A percentile compares a stretch with the other conserved stretches of the same genome.
phyloP scores from a whole-genome alignment of 176 grass and related monocot species.

The Zoysia japonica region DNA sequence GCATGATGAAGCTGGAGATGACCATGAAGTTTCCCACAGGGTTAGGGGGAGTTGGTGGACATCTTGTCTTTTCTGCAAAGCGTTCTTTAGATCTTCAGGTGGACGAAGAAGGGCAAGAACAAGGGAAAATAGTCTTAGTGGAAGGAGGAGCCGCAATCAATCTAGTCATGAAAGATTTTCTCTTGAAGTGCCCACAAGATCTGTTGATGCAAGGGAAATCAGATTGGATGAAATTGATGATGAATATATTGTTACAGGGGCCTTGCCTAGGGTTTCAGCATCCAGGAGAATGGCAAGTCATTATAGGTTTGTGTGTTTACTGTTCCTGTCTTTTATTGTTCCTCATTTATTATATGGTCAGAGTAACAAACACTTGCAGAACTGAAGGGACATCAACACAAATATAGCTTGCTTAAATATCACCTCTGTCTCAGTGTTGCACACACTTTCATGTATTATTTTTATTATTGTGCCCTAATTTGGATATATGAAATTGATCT shows the following conservation, averaged over 20 bases:
- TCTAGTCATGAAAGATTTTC: slow-evolving; percentile 57
- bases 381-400: background rate
- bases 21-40: slow-evolving; percentile 71
- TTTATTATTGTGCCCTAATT: background rate
- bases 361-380: background rate
- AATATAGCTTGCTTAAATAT: background rate
- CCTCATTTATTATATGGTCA: slow-evolving; percentile 1
- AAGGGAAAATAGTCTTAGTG: slow-evolving; percentile 49
- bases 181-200: slow-evolving; percentile 56
- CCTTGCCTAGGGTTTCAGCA: slow-evolving; percentile 43
- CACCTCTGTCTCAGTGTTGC: background rate
- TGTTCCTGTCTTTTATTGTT: background rate
- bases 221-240: slow-evolving; percentile 82
- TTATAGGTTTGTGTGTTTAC: slow-evolving; percentile 55
- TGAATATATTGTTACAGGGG: slow-evolving; percentile 63
- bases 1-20: slow-evolving; percentile 83
- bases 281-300: slow-evolving; percentile 53
- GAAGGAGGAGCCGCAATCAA: slow-evolving; percentile 52
- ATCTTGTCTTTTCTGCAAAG: slow-evolving; percentile 74
- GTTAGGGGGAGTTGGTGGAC: slow-evolving; percentile 79
- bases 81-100: slow-evolving; percentile 65
- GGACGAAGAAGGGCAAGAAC: slow-evolving; percentile 46
- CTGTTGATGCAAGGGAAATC: slow-evolving; percentile 67
- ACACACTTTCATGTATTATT: background rate
- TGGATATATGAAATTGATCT: background rate